Evolutionary conservation across 2,329 filamentous ascomycete species (phyloP), one percentile per base, ranked within the genome.

Genomic region (Aspergillus neotritici): DNA sequence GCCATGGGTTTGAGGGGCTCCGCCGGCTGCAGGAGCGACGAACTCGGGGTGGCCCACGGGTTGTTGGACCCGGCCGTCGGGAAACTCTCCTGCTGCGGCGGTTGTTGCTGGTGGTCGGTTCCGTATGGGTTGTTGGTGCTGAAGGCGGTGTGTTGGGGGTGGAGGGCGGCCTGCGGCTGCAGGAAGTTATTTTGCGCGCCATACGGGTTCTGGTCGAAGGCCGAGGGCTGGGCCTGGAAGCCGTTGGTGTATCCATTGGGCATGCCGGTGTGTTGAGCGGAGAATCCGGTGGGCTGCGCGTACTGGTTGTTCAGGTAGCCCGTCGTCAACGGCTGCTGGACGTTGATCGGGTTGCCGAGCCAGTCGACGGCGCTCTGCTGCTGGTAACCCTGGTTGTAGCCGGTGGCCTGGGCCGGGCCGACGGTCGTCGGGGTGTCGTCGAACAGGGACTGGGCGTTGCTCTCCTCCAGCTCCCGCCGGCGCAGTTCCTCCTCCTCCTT

Each of bases 281-380:
- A 66, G 48, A 71, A 86, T n/a, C 87, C 88, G 1, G 88, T 94
- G 3, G 81, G 84, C 64, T 95, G 89, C 34, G 80, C 77, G 59
- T 84, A 84, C 48, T 81, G 78, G 55, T 80, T 82, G 66, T 83
- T 83, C 51, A 84, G 66, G 57, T 76, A 84, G 5, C 81, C 82
- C 11, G 82, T 85, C 41, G 74, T 77, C 64, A 90, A 83, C 54
- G 84, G 72, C 52, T 77, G 77, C 63, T 87, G 84, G 58, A 82
- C 83, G 46, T 91, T 87, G 58, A 97, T 84, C 10, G 90, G 88
- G 66, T 98, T 98, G 46, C 91, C 93, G 57, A 94, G 93, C 81
- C 94, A 97, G 68, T 98, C 93, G 13, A 98, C 93, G 10, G 88
- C 87, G 44, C 86, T 86, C 63, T 95, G 91, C 69, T 98, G 93